Evolutionary conservation across 129 eudicot genomes (phyloP).

Genomic region (Tagetes erecta): DNA sequence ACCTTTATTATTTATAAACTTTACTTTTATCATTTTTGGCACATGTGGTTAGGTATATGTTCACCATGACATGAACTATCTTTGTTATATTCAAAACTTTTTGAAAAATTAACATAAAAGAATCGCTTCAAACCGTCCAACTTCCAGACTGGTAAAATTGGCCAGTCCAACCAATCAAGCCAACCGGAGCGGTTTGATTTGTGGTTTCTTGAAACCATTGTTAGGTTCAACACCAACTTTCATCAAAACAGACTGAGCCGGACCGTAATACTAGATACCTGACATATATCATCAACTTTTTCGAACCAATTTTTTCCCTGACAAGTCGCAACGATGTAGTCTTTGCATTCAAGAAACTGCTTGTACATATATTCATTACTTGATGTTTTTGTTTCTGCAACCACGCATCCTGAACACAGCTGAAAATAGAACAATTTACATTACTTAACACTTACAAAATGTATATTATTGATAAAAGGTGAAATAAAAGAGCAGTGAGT

Average conservation of each 20-base stretch:
- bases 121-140: neutral
- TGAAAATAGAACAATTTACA: slow-evolving; percentile 33
- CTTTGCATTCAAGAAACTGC: slow-evolving; percentile 82
- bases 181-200: neutral
- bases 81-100: neutral
- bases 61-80: neutral
- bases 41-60: neutral
- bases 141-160: neutral
- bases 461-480: neutral
- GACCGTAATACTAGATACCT: slow-evolving; percentile 47
- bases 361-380: slow-evolving; percentile 54
- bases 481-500: slow-evolving; percentile 7
- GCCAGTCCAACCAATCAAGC: neutral
- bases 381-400: slow-evolving; percentile 67
- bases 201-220: neutral
- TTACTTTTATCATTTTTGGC: no score
- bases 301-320: slow-evolving; percentile 69
- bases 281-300: slow-evolving; percentile 89
- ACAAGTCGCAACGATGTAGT: slow-evolving; percentile 69
- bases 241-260: neutral
- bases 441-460: neutral
- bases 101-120: neutral
- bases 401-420: slow-evolving; percentile 73
- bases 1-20: no score
- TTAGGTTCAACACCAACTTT: neutral